Evolutionary conservation across 1,139 yeast genomes (phyloP), one percentile per base, ranked within the genome.

Genomic region (Blastobotrys ciferrii): DNA sequence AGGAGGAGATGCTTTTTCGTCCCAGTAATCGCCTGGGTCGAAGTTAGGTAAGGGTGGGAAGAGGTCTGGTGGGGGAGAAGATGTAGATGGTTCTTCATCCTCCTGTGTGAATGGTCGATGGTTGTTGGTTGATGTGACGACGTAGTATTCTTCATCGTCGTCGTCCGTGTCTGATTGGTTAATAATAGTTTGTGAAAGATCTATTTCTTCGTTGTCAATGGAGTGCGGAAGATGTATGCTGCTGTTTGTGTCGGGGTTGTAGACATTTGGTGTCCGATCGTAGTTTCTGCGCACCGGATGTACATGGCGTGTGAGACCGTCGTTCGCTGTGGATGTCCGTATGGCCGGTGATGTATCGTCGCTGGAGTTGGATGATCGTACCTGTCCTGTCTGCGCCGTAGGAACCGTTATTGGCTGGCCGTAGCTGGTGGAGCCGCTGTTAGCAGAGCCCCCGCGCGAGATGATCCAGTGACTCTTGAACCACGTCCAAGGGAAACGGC

Each of bases 21-120:
- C 67, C 59, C 61, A 60, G 53, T 64, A 64, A 40, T 64, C 68
- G n/a, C 62, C 65, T 4, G 59, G 56, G 17, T 55, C 54, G 46
- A 63, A 64, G 9, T 67, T 66, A 4, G 65, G 63, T 11, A 58
- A 42, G 14, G 56, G 55, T 1, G 58, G 56, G 25, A 47, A 52
- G 42, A 58, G 58, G 7, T 45, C 43, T 6, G 54, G 57, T 12
- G 53, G 56, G 11, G 46, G 49, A 12, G 32, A 25, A n/a, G n/a
- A n/a, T n/a, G n/a, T n/a, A n/a, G n/a, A n/a, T n/a, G n/a, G n/a
- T n/a, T n/a, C n/a, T n/a, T n/a, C n/a, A 7, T 18, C 14, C 17
- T 14, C 17, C 37, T 15, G 18, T 4, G 12, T 32, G 5, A 6
- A 12, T 13, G 11, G 38, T 25, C 25, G 44, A 36, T 36, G 36